Conservation (phyloP, 495 filamentous ascomycete genomes). For the Neurospora tetrasperma region DNA sequence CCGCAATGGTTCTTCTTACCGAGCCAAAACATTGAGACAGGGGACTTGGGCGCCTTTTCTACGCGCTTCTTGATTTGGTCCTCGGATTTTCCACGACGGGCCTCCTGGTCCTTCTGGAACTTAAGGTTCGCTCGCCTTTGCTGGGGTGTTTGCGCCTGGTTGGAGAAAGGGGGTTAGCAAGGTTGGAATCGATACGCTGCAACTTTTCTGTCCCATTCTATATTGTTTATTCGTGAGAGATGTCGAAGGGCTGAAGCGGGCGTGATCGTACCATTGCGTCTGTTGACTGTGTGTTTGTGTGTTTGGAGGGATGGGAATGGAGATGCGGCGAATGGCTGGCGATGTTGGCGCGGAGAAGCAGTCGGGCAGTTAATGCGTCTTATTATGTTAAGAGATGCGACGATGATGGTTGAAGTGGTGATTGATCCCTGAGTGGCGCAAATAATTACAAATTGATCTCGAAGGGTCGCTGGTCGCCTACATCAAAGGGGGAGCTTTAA, state of each 20-base stretch:
- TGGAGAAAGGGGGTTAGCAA: neutral
- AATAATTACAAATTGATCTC: neutral
- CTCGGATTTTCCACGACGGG: constrained; percentile 74
- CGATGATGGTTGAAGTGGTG: neutral
- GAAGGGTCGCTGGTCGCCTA: neutral
- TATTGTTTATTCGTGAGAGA: neutral
- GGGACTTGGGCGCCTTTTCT: constrained; percentile 56
- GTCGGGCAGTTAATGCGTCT: neutral
- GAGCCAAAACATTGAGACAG: constrained; percentile 73
- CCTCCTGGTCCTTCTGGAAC: constrained; percentile 68
- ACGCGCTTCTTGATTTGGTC: constrained; percentile 54
- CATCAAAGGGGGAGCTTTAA: neutral
- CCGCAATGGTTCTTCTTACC: constrained; percentile 46
- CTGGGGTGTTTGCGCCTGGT: constrained; percentile 85
- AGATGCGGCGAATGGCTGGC: neutral
- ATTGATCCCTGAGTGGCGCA: neutral
- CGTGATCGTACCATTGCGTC: constrained; percentile 17
- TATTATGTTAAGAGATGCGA: neutral
- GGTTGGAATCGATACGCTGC: neutral
- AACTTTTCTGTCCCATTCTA: neutral
- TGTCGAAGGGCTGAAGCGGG: neutral
- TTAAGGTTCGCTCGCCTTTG: constrained; percentile 83
- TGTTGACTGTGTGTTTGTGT: neutral
- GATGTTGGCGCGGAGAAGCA: neutral
- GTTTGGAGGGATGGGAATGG: neutral